A percentile compares a stretch with the other conserved stretches of the same genome.
These are phyloP conservation scores for Barbarea vulgaris DNA, from an alignment of 345 rosid genomes.

Conservation along the genomic window DNA sequence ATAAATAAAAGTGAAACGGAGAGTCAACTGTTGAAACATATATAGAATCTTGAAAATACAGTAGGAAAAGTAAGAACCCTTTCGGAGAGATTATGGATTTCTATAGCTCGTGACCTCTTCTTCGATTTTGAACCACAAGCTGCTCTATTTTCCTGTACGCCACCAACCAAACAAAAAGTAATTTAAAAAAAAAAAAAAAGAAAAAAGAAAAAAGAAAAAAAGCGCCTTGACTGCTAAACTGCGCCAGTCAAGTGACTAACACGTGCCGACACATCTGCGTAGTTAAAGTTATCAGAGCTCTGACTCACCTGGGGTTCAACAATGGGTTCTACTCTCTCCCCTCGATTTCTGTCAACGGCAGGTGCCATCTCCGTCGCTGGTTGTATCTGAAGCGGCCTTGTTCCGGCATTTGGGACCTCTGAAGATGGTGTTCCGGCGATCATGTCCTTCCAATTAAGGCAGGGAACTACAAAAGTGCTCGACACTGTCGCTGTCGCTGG, in stretches of 20 bases:
- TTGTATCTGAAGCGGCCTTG: not conserved
- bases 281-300: not conserved
- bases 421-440: not conserved
- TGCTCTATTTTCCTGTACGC: conserved; percentile 40
- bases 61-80: conserved; percentile 51
- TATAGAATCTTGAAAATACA: not conserved
- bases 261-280: not conserved
- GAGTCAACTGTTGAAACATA: not conserved
- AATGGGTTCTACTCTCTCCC: conserved; percentile 20
- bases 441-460: conserved; percentile 3
- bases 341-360: conserved; percentile 3
- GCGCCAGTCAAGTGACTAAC: not conserved
- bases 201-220: not conserved
- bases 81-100: conserved; percentile 83
- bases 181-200: not conserved
- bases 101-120: conserved; percentile 82
- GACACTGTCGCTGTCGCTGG: not conserved
- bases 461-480: conserved; percentile 4
- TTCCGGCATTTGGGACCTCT: not conserved
- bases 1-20: not conserved
- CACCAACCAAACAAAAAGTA: not conserved
- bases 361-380: not conserved
- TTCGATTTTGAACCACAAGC: conserved; percentile 53
- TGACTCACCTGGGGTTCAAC: conserved; percentile 1
- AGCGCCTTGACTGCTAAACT: not conserved